These are phyloP conservation scores for Modicella reniformis DNA, from an alignment of 371 early-diverging fungal genomes.

Conservation along the genomic window DNA sequence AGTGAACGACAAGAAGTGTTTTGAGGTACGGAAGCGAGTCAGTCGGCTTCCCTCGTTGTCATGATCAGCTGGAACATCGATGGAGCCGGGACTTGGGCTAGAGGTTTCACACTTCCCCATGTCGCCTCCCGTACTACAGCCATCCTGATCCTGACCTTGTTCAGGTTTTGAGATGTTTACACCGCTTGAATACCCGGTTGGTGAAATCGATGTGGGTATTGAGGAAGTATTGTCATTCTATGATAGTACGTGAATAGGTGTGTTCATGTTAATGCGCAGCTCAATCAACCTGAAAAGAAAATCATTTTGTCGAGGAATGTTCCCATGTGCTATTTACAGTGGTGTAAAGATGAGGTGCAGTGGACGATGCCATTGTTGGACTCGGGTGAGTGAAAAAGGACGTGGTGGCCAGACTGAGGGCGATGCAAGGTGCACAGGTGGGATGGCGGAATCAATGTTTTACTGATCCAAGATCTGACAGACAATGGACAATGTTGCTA, in stretches of 20 bases:
- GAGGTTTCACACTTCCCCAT: conserved; percentile 3
- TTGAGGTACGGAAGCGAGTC: conserved; percentile 23
- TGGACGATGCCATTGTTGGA: background rate
- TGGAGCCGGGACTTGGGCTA: background rate
- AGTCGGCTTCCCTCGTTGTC: conserved; percentile 5
- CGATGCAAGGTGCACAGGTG: background rate
- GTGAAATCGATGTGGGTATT: background rate
- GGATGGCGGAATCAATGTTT: background rate
- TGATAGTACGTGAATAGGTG: background rate
- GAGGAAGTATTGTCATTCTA: background rate
- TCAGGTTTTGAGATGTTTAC: background rate
- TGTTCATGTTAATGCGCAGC: background rate
- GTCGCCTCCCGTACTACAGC: background rate
- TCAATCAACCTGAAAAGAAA: background rate
- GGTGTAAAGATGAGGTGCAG: no score
- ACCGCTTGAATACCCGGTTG: no score
- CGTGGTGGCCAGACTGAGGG: background rate
- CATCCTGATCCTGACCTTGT: background rate
- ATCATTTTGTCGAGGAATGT: background rate
- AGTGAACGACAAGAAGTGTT: conserved; percentile 30
- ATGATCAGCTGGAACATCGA: no score
- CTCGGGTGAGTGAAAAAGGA: background rate
- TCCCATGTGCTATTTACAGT: background rate
- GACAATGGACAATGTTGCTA: background rate
- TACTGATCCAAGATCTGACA: no score